These are phyloP conservation scores for Syzygium aqueum DNA, from an alignment of 345 rosid genomes.

Conservation along the genomic window DNA sequence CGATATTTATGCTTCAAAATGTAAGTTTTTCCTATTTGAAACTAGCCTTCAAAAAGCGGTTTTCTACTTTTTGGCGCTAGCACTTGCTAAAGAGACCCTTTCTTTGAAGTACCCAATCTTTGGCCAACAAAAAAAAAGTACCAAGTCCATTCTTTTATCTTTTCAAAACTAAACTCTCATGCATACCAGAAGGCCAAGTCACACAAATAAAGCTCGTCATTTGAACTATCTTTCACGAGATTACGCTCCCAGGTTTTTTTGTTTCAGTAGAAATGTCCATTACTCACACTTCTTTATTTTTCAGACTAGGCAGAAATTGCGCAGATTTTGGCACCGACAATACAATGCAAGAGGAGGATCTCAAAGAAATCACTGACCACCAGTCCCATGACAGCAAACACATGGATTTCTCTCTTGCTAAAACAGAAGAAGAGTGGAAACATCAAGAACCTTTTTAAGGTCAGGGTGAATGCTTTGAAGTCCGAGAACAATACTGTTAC, in stretches of 20 bases:
- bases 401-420: constrained; percentile 13
- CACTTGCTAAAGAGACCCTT: background rate
- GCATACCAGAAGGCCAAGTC: background rate
- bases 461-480: constrained; percentile 47
- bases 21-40: background rate
- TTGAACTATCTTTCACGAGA: background rate
- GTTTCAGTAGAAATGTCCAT: background rate
- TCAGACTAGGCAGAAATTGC: constrained; percentile 55
- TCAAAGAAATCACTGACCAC: background rate
- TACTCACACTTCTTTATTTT: background rate
- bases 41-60: background rate
- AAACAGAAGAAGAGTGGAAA: constrained; percentile 53
- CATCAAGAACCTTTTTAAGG: constrained; percentile 25
- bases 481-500: constrained; percentile 43
- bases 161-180: background rate
- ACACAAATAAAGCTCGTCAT: background rate
- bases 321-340: constrained; percentile 63
- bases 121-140: background rate
- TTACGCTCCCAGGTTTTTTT: background rate
- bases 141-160: background rate
- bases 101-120: rapidly evolving
- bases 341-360: constrained; percentile 25
- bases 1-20: rapidly evolving
- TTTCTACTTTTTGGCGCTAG: rapidly evolving
- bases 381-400: background rate